Percentiles rank a stretch among this genome's conserved stretches.
Conservation (phyloP, 2,329 filamentous ascomycete genomes). For the Magnaporthales sp. region DNA sequence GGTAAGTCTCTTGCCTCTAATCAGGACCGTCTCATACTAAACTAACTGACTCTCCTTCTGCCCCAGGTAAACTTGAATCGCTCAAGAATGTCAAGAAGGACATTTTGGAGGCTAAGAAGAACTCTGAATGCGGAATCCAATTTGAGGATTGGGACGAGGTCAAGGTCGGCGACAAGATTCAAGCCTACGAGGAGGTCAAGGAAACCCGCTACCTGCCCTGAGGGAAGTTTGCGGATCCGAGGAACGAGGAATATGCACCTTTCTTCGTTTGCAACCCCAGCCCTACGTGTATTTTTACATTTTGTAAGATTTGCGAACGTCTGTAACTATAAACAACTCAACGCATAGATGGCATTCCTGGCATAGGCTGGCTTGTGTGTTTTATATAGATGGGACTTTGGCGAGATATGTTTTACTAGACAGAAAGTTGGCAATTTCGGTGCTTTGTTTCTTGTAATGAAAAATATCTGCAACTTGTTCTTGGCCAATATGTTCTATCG, state of each 20-base stretch:
- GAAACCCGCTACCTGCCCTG: slow-evolving; percentile 53
- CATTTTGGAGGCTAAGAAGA: slow-evolving; percentile 80
- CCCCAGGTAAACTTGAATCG: slow-evolving; percentile 63
- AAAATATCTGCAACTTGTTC: not conserved
- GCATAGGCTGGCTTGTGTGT: not conserved
- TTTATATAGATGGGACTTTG: not conserved
- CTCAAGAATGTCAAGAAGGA: slow-evolving; percentile 93
- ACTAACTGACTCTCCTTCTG: not conserved
- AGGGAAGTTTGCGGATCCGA: not conserved
- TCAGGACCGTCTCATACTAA: not conserved
- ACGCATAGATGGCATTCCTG: not conserved
- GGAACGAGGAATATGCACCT: no score
- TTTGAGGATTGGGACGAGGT: slow-evolving; percentile 77
- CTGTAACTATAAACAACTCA: not conserved
- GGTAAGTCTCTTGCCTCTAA: slow-evolving; percentile 47
- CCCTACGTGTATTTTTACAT: not conserved
- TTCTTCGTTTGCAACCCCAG: not conserved
- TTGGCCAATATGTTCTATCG: no score
- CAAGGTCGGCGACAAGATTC: slow-evolving; percentile 72
- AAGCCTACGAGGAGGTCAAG: slow-evolving; percentile 71
- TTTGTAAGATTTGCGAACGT: not conserved
- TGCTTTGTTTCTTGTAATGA: not conserved
- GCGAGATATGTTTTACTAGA: no score
- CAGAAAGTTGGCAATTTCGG: not conserved
- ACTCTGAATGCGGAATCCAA: slow-evolving; percentile 84